Evolutionary conservation across 495 filamentous ascomycete genomes (phyloP), one percentile per base, ranked within the genome.

Genomic region (Podospora appendiculata): DNA sequence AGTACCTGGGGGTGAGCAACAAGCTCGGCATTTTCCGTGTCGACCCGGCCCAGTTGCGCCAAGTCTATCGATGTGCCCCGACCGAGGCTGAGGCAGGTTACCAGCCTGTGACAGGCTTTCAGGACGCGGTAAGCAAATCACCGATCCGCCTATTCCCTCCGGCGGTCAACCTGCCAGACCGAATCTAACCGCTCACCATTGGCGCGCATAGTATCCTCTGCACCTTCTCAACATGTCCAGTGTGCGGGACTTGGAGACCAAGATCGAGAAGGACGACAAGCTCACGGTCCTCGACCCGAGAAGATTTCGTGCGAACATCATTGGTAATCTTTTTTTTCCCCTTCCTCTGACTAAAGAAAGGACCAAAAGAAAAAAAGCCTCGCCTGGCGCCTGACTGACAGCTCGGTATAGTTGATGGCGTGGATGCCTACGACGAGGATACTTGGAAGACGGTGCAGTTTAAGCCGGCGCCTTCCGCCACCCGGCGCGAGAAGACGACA

Each of bases 301-400:
- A 2, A 82, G 89, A 5, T 96, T 95, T 68, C 81, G 92, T 36
- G 81, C 91, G 8, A 97, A 96, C 58, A 82, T 97, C 45, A 83
- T 93, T 53, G 65, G 80, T 83, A 60, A 65, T 72, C 54, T 39
- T 32, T 40, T 19, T 33, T 36, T 38, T 16, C 45, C 32, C 0
- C 35, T 18, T 10, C 53, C 11, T 19, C n/a, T n/a, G n/a, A n/a
- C n/a, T n/a, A n/a, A n/a, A n/a, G n/a, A n/a, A n/a, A n/a, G n/a
- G n/a, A n/a, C n/a, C n/a, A n/a, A 45, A 32, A 13, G 17, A 32
- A 4, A n/a, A 33, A 4, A 19, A 10, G 9, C 46, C 46, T 14
- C 35, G 35, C 16, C 14, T 38, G 17, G 18, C n/a, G n/a, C 48
- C 39, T 19, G 39, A 39, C 47, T 61, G 50, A 61, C 59, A 51